phyloP scores from a whole-genome alignment of 192 early-diverging fungal species.

The Rhizophagus prolifer region DNA sequence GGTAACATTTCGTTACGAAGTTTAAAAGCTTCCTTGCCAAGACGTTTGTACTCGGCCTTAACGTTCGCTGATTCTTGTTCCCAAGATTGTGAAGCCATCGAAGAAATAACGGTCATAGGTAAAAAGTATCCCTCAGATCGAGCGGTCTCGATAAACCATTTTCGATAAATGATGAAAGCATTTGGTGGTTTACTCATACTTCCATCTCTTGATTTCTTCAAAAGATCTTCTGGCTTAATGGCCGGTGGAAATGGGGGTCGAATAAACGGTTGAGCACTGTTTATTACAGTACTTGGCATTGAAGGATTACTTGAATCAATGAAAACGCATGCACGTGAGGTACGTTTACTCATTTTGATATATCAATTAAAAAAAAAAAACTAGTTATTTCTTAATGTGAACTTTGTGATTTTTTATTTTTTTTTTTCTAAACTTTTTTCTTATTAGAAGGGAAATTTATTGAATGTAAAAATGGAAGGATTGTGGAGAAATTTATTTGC shows the following conservation, averaged over 20 bases:
- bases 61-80: background rate
- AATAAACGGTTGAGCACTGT: background rate
- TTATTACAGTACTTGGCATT: background rate
- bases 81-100: conserved; percentile 12
- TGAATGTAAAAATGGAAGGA: no score
- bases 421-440: no score
- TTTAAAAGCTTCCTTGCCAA: background rate
- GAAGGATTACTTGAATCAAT: background rate
- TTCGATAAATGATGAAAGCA: conserved; percentile 11
- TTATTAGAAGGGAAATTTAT: no score
- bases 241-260: background rate
- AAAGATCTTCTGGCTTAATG: background rate
- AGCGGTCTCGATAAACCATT: background rate
- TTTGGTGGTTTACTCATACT: background rate
- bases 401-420: no score
- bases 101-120: conserved; percentile 14
- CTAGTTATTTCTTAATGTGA: no score
- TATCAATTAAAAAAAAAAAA: no score
- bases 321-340: background rate
- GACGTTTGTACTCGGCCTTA: background rate
- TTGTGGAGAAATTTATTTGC: no score
- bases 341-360: background rate
- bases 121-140: background rate
- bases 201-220: background rate
- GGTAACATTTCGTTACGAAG: background rate